Evolutionary conservation across 1,139 yeast genomes (phyloP), one percentile per base, ranked within the genome.

Genomic region (Hyphopichia khmerensis): DNA sequence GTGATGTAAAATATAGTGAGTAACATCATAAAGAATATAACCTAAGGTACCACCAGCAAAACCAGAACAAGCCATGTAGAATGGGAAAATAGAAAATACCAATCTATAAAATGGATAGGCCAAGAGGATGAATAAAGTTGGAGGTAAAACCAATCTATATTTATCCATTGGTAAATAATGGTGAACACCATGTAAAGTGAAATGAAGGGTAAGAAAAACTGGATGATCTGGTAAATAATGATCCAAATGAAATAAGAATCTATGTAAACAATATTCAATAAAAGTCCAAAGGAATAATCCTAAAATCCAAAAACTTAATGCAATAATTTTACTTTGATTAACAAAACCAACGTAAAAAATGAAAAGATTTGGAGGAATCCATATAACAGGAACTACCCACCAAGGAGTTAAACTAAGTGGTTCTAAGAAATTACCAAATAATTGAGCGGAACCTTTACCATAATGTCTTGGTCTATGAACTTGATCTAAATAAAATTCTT

Each of bases 81-180:
- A 72, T 40, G 79, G 79, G 43, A 73, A 64, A 13, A 71, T 40
- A 14, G 48, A 45, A 46, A 72, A 73, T 13, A 73, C 68, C 45
- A 73, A 53, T 38, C 48, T 61, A 53, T 72, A 69, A 57, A 73
- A 72, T 34, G 79, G 79, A 45, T 59, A 69, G 3, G 74, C 75
- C 57, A 73, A 68, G 3, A 69, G 37, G 2, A 72, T 40, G 53
- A 91, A 84, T 57, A 93, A 70, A 0, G 97, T 74, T 38, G 99
- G 99, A 4, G 99, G 99, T 84, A 93, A 84, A 36, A 93, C 99
- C 60, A 93, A 78, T 60, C 99, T 82, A 64, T 82, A 75, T 45
- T 80, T 80, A 68, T 93, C 99, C 99, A 95, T 93, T 47, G 99
- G 99, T 55, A 93, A 75, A 65, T 89, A 93, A 64, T 93, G 99